Conservation (phyloP, 1,139 yeast species). For the Yamadazyma triangularis region DNA sequence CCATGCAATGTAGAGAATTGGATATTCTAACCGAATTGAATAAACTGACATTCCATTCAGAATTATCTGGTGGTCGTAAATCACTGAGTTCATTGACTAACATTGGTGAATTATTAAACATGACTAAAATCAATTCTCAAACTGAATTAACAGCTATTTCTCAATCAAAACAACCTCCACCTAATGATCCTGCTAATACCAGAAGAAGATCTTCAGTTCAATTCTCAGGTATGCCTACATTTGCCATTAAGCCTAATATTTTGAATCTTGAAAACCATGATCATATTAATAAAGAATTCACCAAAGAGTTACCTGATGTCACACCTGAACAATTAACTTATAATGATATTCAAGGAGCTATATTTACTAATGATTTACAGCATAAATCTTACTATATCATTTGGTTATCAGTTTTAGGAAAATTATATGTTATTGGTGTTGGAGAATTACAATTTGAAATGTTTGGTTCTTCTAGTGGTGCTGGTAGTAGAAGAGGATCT, state of each 20-base stretch:
- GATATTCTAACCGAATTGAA: conserved; percentile 36
- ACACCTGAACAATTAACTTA: conserved; percentile 13
- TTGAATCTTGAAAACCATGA: conserved; percentile 7
- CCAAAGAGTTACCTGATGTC: conserved; percentile 4
- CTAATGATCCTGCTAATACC: conserved; percentile 4
- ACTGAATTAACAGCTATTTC: conserved; percentile 17
- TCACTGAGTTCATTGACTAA: conserved; percentile 36
- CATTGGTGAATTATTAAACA: conserved; percentile 21
- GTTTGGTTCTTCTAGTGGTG: conserved; percentile 12
- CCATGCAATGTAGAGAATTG: conserved; percentile 34
- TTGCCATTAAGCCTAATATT: conserved; percentile 30
- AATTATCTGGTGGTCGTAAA: conserved; percentile 28
- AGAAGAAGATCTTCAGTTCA: conserved; percentile 27
- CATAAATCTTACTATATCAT: conserved; percentile 32
- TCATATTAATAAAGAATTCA: conserved; percentile 2
- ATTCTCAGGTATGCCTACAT: conserved; percentile 23
- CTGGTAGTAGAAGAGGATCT: conserved; percentile 18
- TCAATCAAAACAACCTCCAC: conserved; percentile 10
- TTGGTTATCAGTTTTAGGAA: conserved; percentile 24
- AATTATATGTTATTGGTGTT: conserved; percentile 26
- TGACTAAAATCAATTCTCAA: conserved; percentile 21
- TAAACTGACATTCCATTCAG: conserved; percentile 31
- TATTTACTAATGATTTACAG: conserved; percentile 37
- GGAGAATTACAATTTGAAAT: conserved; percentile 33
- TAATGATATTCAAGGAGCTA: conserved; percentile 32